Percentiles rank a stretch among this genome's conserved stretches.
Evolutionary conservation across 2,329 filamentous ascomycete genomes (phyloP).

Genomic region (Clarireedia monteithiana): DNA sequence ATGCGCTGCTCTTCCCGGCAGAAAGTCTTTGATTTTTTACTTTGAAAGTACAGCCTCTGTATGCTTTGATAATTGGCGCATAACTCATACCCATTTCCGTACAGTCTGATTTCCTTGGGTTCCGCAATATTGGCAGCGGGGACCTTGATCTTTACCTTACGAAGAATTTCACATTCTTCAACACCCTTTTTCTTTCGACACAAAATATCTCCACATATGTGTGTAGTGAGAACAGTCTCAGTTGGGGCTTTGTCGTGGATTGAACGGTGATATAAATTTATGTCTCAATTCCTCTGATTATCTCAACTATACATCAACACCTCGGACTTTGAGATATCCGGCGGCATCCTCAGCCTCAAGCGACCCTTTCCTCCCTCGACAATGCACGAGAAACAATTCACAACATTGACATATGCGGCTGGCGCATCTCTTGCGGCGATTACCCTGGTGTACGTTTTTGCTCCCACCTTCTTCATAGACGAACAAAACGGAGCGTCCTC

Average conservation of each 20-base stretch:
- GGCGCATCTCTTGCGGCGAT: conserved; percentile 92
- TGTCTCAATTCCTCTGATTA: background rate
- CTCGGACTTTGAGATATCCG: too few species aligned
- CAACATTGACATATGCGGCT: conserved; percentile 86
- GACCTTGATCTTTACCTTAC: background rate
- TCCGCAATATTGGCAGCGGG: background rate
- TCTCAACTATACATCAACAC: background rate
- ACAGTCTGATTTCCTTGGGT: background rate
- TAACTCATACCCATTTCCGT: background rate
- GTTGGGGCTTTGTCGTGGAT: conserved; percentile 5
- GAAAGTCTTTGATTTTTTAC: background rate
- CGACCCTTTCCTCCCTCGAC: conserved; percentile 2
- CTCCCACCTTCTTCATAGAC: conserved; percentile 93
- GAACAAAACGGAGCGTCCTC: conserved; percentile 50
- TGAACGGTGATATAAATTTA: background rate
- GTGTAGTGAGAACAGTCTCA: background rate
- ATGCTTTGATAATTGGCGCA: background rate
- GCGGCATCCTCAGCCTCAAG: background rate
- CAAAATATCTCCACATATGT: background rate
- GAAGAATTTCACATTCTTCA: background rate
- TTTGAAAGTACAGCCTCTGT: background rate
- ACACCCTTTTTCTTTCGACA: conserved; percentile 1
- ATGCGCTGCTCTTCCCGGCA: background rate
- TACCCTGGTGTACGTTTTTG: conserved; percentile 94
- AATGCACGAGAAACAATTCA: conserved; percentile 78